Evolutionary conservation across 208 protist species (phyloP).

Genomic region (Angomonas deanei): DNA sequence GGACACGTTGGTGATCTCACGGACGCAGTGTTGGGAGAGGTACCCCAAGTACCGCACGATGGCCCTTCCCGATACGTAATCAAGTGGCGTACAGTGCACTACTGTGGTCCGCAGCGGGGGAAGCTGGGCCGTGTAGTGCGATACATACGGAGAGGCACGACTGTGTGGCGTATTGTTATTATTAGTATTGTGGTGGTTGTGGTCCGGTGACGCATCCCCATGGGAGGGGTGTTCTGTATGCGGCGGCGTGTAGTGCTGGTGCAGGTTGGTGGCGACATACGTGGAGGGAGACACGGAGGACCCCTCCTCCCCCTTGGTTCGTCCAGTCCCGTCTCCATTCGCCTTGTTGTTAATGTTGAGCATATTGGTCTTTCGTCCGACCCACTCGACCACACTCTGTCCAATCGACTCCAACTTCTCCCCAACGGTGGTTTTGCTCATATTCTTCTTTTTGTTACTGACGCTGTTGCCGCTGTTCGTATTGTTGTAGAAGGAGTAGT

Average conservation of each 20-base stretch:
- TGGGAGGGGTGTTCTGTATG: not conserved
- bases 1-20: slow-evolving; percentile 64
- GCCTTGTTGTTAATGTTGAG: not conserved
- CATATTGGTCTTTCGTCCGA: slow-evolving; percentile 1
- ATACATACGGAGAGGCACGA: slow-evolving; percentile 21
- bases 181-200: slow-evolving; percentile 21
- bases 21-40: slow-evolving; percentile 90
- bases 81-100: slow-evolving; percentile 69
- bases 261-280: slow-evolving; percentile 9
- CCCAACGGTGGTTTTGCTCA: not conserved
- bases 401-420: slow-evolving; percentile 5
- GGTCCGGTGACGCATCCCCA: not conserved
- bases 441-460: not conserved
- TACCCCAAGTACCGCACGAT: slow-evolving; percentile 82
- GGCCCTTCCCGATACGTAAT: slow-evolving; percentile 74
- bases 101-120: slow-evolving; percentile 17
- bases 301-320: no score
- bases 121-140: slow-evolving; percentile 29
- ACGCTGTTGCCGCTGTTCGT: not conserved
- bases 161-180: no score
- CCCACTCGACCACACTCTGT: not conserved
- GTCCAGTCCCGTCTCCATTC: not conserved
- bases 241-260: slow-evolving; percentile 2
- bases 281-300: not conserved
- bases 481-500: slow-evolving; percentile 4